phyloP scores from a whole-genome alignment of 805 yeast genomes.

The Saitoella complicata region DNA sequence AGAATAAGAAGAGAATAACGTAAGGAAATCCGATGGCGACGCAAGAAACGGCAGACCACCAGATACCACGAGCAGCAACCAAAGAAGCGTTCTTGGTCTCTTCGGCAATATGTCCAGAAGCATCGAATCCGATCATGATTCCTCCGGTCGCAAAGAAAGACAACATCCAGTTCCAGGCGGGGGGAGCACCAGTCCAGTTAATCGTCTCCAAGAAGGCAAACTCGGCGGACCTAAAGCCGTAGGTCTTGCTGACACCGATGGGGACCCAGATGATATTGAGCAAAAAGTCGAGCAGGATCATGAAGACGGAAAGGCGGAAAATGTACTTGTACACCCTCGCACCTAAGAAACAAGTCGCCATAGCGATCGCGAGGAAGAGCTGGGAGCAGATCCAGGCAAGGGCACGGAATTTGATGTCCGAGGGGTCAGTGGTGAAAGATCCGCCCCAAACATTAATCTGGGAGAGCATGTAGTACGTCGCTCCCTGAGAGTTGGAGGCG shows the following conservation, averaged over 20 bases:
- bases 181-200: conserved; percentile 12
- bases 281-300: conserved; percentile 10
- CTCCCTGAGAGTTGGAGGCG: conserved; percentile 5
- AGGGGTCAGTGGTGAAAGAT: conserved; percentile 4
- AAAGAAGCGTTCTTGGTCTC: conserved; percentile 13
- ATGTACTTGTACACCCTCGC: conserved; percentile 9
- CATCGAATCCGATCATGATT: conserved; percentile 13
- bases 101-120: conserved; percentile 15
- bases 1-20: conserved; percentile 10
- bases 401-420: conserved; percentile 12
- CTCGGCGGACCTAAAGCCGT: conserved; percentile 12
- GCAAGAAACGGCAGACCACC: conserved; percentile 11
- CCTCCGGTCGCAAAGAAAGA: conserved; percentile 13
- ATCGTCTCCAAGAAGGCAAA: conserved; percentile 9
- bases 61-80: conserved; percentile 13
- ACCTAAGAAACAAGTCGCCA: conserved; percentile 8
- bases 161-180: conserved; percentile 13
- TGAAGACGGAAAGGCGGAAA: conserved; percentile 9
- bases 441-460: conserved; percentile 11
- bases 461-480: conserved; percentile 10
- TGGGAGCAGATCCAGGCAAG: conserved; percentile 14
- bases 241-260: conserved; percentile 12
- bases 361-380: conserved; percentile 7
- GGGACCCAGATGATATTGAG: conserved; percentile 14
- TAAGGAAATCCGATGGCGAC: conserved; percentile 5